Evolutionary conservation across 306 rosid genomes (phyloP).

Genomic region (Arachis stenosperma): DNA sequence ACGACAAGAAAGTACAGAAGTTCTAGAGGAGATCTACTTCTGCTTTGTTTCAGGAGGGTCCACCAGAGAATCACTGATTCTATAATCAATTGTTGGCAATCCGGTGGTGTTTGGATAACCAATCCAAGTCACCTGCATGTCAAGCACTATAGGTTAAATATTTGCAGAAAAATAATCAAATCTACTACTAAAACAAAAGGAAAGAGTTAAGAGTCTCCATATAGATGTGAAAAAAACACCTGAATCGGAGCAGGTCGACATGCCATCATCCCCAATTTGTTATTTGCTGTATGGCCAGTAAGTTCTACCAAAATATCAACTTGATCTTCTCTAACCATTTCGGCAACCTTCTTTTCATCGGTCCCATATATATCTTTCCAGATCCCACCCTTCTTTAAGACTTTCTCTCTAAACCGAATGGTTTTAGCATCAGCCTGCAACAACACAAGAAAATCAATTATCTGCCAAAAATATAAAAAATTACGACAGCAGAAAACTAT

Average conservation of each 20-base stretch:
- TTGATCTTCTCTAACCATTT: constrained; percentile 86
- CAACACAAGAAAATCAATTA: constrained; percentile 40
- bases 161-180: constrained; percentile 31
- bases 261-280: constrained; percentile 97
- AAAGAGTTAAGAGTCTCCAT: not conserved
- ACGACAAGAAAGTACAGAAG: constrained; percentile 40
- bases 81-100: constrained; percentile 92
- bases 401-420: constrained; percentile 82
- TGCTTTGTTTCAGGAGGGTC: constrained; percentile 88
- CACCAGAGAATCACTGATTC: constrained; percentile 92
- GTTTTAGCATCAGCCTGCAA: constrained; percentile 96
- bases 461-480: constrained; percentile 2
- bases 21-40: constrained; percentile 62
- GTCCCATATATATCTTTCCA: constrained; percentile 95
- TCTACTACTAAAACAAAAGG: constrained; percentile 6
- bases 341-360: constrained; percentile 94
- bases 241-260: constrained; percentile 95
- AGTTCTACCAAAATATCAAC: constrained; percentile 96
- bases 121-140: constrained; percentile 91
- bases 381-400: constrained; percentile 78
- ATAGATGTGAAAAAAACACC: constrained; percentile 46
- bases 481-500: constrained; percentile 20
- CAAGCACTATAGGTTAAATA: constrained; percentile 36
- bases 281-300: constrained; percentile 98
- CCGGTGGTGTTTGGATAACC: constrained; percentile 99